phyloP scores from a whole-genome alignment of 2,329 filamentous ascomycete species.

The Beauveria rudraprayagi region DNA sequence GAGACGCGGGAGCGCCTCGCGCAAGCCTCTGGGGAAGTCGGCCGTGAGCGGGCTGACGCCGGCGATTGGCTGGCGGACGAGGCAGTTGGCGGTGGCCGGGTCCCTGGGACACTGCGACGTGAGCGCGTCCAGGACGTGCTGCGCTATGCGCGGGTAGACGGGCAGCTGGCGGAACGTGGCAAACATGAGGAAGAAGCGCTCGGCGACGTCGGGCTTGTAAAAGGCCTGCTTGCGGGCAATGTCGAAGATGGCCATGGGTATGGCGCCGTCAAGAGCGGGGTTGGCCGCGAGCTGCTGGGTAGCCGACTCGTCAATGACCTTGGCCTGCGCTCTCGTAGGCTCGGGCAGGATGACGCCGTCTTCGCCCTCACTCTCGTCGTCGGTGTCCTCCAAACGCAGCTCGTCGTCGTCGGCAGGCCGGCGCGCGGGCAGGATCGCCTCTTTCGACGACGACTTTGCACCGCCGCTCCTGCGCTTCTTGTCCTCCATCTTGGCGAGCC shows the following conservation, averaged over 20 bases:
- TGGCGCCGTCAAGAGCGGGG: constrained; percentile 83
- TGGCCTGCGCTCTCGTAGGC: constrained; percentile 29
- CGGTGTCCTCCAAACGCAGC: constrained; percentile 34
- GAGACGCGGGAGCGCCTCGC: constrained; percentile 55
- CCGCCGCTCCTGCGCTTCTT: constrained; percentile 52
- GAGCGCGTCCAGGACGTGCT: constrained; percentile 65
- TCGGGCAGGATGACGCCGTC: constrained; percentile 38
- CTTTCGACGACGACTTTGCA: constrained; percentile 24
- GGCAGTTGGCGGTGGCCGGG: constrained; percentile 59
- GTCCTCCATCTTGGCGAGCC: constrained; percentile 71
- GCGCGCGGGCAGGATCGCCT: constrained; percentile 37
- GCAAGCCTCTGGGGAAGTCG: constrained; percentile 65
- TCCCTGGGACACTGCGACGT: constrained; percentile 49
- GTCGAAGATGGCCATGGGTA: constrained; percentile 87
- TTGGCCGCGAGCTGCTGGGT: constrained; percentile 52
- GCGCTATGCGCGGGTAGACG: constrained; percentile 57
- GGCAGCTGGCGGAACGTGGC: constrained; percentile 58
- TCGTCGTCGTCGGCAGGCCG: constrained; percentile 41
- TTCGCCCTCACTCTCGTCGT: constrained; percentile 36
- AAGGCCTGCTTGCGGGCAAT: constrained; percentile 72
- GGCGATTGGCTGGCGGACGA: constrained; percentile 62
- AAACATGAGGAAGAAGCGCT: constrained; percentile 75
- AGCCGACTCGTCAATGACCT: constrained; percentile 39
- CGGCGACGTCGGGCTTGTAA: constrained; percentile 56
- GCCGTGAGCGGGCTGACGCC: constrained; percentile 55